A percentile compares a stretch with the other conserved stretches of the same genome.
These are phyloP conservation scores for Diaporthe ilicicola DNA, from an alignment of 2,329 filamentous ascomycete species.

Conservation along the genomic window DNA sequence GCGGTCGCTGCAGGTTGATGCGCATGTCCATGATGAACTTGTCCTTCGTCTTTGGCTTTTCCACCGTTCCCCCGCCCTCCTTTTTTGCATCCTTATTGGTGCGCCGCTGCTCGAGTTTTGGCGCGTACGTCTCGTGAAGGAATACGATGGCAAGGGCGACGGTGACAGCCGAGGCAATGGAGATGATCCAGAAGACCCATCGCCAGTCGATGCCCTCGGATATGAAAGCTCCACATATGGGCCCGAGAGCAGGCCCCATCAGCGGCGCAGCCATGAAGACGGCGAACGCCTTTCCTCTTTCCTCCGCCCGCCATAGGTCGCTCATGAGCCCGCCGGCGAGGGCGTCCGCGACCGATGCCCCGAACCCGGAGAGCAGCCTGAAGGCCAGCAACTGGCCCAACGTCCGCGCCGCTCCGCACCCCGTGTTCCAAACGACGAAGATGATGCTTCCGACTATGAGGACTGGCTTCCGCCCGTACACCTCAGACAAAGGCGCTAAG, in stretches of 20 bases:
- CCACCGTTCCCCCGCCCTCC: too few species aligned
- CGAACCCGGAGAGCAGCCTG: conserved; percentile 57
- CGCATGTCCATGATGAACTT: too few species aligned
- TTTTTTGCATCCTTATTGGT: too few species aligned
- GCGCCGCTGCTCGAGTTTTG: conserved; percentile 42
- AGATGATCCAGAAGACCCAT: conserved; percentile 55
- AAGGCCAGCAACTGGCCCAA: conserved; percentile 51
- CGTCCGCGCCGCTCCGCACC: conserved; percentile 51
- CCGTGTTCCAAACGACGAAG: conserved; percentile 60
- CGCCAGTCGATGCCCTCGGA: conserved; percentile 47
- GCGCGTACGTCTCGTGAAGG: conserved; percentile 50
- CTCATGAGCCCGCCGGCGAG: conserved; percentile 56
- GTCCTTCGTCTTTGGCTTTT: too few species aligned
- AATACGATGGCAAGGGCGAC: conserved; percentile 42
- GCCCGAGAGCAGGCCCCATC: conserved; percentile 49
- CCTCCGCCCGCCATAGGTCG: conserved; percentile 55
- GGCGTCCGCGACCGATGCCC: conserved; percentile 54
- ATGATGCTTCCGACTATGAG: conserved; percentile 55
- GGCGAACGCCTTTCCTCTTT: conserved; percentile 52
- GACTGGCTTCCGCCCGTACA: conserved; percentile 54
- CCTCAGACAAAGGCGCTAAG: conserved; percentile 55
- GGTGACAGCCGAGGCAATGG: conserved; percentile 50
- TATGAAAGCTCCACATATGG: conserved; percentile 51
- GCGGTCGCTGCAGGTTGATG: too few species aligned
- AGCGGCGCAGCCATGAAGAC: conserved; percentile 50